Percentiles rank a stretch among this genome's conserved stretches.
phyloP scores from a whole-genome alignment of 1,139 yeast genomes.

The Yamadazyma atmosphaerica region DNA sequence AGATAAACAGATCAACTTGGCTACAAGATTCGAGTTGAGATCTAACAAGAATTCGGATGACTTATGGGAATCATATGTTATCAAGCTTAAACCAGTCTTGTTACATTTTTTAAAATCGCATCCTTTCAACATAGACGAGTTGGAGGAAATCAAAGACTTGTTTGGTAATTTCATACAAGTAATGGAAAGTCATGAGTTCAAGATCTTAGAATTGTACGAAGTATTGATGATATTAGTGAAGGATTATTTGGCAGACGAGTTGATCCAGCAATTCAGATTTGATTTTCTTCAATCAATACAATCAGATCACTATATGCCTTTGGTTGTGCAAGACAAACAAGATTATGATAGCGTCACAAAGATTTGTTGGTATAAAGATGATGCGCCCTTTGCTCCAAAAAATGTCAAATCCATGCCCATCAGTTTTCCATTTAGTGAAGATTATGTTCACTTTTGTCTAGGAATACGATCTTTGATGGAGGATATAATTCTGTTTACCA shows the following conservation, averaged over 20 bases:
- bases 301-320: slow-evolving; percentile 88
- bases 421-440: slow-evolving; percentile 85
- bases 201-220: slow-evolving; percentile 61
- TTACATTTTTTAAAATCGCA: slow-evolving; percentile 34
- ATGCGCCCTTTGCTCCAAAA: slow-evolving; percentile 44
- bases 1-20: slow-evolving; percentile 64
- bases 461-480: slow-evolving; percentile 67
- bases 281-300: slow-evolving; percentile 65
- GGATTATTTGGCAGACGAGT: slow-evolving; percentile 55
- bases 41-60: slow-evolving; percentile 64
- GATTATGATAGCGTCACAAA: slow-evolving; percentile 64
- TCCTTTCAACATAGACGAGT: slow-evolving; percentile 31
- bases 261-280: slow-evolving; percentile 56
- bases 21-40: slow-evolving; percentile 56
- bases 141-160: slow-evolving; percentile 47
- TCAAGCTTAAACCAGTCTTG: slow-evolving; percentile 58
- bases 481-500: slow-evolving; percentile 61
- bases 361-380: slow-evolving; percentile 70
- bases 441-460: slow-evolving; percentile 83
- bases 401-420: slow-evolving; percentile 53
- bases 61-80: slow-evolving; percentile 71
- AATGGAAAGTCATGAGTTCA: slow-evolving; percentile 70
- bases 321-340: slow-evolving; percentile 59
- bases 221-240: slow-evolving; percentile 60
- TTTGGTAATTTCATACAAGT: slow-evolving; percentile 76